Percentiles rank a stretch among this genome's conserved stretches.
Conservation (phyloP, 1,139 yeast genomes). For the Yamadazyma buinensis region DNA sequence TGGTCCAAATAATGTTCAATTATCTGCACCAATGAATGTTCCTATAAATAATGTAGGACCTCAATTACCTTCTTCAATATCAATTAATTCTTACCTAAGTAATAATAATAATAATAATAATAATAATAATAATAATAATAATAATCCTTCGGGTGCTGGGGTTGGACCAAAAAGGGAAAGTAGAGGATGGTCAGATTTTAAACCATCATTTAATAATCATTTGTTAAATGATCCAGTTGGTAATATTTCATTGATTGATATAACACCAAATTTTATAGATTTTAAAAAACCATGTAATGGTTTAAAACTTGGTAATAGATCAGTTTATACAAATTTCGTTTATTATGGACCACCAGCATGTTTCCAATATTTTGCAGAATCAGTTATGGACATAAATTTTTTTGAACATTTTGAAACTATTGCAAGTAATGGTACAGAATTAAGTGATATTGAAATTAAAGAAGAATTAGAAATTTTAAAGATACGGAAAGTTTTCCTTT, state of each 20-base stretch:
- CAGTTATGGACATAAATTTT: not conserved
- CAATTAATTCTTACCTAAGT: too few species aligned
- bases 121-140: too few species aligned
- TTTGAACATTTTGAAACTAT: not conserved
- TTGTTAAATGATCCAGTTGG: too few species aligned
- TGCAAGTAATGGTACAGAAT: not conserved
- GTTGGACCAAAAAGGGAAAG: too few species aligned
- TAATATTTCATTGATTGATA: slow-evolving; percentile 1
- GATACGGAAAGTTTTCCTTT: slow-evolving; percentile 61
- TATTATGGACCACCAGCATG: slow-evolving; percentile 12
- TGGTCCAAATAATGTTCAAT: too few species aligned
- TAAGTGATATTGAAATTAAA: slow-evolving; percentile 1
- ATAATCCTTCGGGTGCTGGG: too few species aligned
- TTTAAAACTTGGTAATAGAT: not conserved
- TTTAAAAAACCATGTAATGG: slow-evolving; percentile 1
- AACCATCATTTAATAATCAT: too few species aligned
- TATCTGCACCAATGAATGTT: too few species aligned
- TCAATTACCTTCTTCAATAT: too few species aligned
- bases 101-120: too few species aligned
- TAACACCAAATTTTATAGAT: slow-evolving; percentile 1
- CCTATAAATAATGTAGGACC: too few species aligned
- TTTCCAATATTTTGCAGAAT: slow-evolving; percentile 8
- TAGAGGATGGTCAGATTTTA: too few species aligned
- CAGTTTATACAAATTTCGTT: slow-evolving; percentile 4
- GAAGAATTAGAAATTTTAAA: slow-evolving; percentile 58